phyloP scores from a whole-genome alignment of 1,284 basidiomycete genomes.

The Sporisorium reilianum region DNA sequence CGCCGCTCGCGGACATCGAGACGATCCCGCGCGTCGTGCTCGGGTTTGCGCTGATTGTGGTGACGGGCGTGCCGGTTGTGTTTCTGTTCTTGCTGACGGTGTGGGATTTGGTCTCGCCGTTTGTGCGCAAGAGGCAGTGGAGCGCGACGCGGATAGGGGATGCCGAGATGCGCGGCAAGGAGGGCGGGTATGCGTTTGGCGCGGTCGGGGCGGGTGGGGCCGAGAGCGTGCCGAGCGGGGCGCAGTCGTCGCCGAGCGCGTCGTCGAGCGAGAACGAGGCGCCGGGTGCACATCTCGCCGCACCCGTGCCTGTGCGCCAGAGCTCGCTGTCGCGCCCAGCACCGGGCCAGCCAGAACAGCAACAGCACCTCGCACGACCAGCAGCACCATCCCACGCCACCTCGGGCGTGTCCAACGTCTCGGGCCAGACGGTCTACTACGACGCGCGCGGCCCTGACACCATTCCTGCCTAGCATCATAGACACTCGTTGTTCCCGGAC shows the following conservation, averaged over 20 bases:
- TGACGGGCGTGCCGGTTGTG: constrained; percentile 63
- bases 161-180: constrained; percentile 24
- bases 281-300: neutral
- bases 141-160: constrained; percentile 39
- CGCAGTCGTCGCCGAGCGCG: constrained; percentile 8
- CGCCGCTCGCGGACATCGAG: constrained; percentile 55
- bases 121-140: constrained; percentile 48
- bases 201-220: constrained; percentile 10
- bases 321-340: constrained; percentile 16
- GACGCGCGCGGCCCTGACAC: constrained; percentile 17
- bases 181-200: constrained; percentile 27
- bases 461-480: neutral
- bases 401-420: constrained; percentile 31
- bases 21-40: constrained; percentile 67
- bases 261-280: constrained; percentile 24
- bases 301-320: neutral
- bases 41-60: constrained; percentile 63
- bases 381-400: constrained; percentile 16
- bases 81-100: constrained; percentile 61
- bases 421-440: constrained; percentile 43
- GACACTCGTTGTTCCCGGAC: neutral
- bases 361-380: constrained; percentile 13
- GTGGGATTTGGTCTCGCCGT: constrained; percentile 55
- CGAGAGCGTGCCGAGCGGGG: constrained; percentile 11
- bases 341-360: constrained; percentile 2